Base-by-base conservation (phyloP, 768 basidiomycete species). In the Amanita thiersii region DNA sequence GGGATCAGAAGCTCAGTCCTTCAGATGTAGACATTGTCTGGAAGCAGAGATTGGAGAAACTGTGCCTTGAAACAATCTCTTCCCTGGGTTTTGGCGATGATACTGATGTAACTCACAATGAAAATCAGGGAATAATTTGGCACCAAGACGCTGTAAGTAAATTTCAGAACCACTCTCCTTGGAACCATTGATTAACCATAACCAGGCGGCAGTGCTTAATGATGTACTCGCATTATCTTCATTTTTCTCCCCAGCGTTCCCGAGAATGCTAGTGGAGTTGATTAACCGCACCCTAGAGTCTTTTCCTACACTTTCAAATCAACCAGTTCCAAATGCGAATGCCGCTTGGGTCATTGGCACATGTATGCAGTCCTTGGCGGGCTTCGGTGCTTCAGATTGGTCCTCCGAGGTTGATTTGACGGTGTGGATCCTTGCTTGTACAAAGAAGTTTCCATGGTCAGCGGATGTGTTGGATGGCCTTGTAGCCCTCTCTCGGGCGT, bases 371-470 rank as follows among this genome's bases (percentile, higher is more conserved):
- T 62, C 69, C 6, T 62, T 89, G 2, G 62, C 75, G 0, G 64
- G 58, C 43, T 60, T 69, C 9, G 56, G 68, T 12, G 30, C 51
- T 1, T 47, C 53, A 2, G 70, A 76, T 48, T 82, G 80, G 77
- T 51, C 49, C 1, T 56, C 59, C 2, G 52, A 60, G 20, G 62
- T 76, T 1, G 70, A 84, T 40, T 18, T 84, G 4, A 50, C 43
- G 1, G 33, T 42, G 2, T 86, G 83, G 81, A 65, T 65, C 1
- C 59, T 47, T 39, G 57, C 53, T 24, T 62, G 70, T 14, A 52
- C 71, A 0, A 56, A 61, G 34, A 65, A 61, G 30, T 90, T 84
- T 81, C 58, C 61, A 3, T 76, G 71, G 72, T 79, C 76, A 5
- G 66, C 70, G 5, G 58, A 64, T 43, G 76, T 75, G 3, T 53